Base-by-base conservation (phyloP, 352 stramenopile species). In the Pythium phragmiticola region DNA sequence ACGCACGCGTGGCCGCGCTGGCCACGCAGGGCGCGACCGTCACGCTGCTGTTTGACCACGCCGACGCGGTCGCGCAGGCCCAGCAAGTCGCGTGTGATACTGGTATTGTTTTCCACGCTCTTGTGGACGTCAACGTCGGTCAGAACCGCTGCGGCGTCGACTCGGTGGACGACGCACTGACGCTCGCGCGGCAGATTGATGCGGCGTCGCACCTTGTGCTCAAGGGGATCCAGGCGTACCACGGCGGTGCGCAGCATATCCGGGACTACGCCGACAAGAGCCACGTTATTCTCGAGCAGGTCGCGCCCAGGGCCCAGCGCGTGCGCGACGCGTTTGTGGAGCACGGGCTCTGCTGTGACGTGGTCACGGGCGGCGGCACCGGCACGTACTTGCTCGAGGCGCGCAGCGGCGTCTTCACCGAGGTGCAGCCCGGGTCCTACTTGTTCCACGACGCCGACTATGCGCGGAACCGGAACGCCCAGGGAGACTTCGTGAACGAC, bases 361-460 rank as follows among this genome's bases (percentile, higher is more conserved):
- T 87, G 8, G 73, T 91, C 36, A 92, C 84, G 7, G 84, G 84
- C 16, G 84, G 80, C 43, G 84, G 82, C 13, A 92, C 82, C 0
- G 84, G 82, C 2, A 92, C 78, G 39, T 91, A 88, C 43, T 43
- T 82, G 45, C 53, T 89, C 12, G 84, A 93, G 52, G 77, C 76
- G 0, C 65, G 66, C 16, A 88, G 73, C 47, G 79, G 76, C 21
- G 73, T 89, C 17, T 92, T 90, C 55, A 91, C 78, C 0, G 84
- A 93, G 56, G 76, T 93, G 51, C 82, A 93, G 68, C 84, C 84
- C 0, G 84, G 84, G 3, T 90, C 79, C 52, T 93, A 88, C 65
- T 63, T 89, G 23, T 88, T 93, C 67, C 89, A 87, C 63, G 84
- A 93, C 65, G 78, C 74, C 26, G 80, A 92, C 68, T 92, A 93